These are phyloP conservation scores for Arbutus unedo DNA, from an alignment of 148 eudicot genomes.

Conservation along the genomic window DNA sequence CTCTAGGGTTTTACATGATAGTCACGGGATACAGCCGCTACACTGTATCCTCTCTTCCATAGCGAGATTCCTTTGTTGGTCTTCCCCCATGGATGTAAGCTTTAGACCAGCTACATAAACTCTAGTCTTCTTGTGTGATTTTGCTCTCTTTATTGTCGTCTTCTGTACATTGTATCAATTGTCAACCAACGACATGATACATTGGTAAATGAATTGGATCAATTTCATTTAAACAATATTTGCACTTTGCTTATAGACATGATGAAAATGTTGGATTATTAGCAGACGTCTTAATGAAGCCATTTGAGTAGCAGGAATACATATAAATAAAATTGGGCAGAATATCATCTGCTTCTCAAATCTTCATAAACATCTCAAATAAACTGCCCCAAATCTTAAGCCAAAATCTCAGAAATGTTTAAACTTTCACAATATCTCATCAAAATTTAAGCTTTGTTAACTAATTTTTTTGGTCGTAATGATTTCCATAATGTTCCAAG, in stretches of 20 bases:
- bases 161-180: neutral
- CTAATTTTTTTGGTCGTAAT: neutral
- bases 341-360: neutral
- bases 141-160: neutral
- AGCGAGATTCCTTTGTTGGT: neutral
- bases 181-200: neutral
- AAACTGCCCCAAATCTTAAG: neutral
- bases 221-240: neutral
- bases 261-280: neutral
- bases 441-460: neutral
- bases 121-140: neutral
- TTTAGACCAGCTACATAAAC: neutral
- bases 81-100: neutral
- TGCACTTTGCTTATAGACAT: neutral
- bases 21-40: neutral
- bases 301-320: neutral
- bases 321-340: neutral
- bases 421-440: too few relatives aligned
- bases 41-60: neutral
- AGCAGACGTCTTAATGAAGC: neutral
- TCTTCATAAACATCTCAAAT: neutral
- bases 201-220: neutral
- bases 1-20: neutral
- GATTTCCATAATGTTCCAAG: neutral
- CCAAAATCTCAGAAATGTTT: neutral